Conservation (phyloP, 2,329 filamentous ascomycete genomes). For the Hypoxylon sp. region DNA sequence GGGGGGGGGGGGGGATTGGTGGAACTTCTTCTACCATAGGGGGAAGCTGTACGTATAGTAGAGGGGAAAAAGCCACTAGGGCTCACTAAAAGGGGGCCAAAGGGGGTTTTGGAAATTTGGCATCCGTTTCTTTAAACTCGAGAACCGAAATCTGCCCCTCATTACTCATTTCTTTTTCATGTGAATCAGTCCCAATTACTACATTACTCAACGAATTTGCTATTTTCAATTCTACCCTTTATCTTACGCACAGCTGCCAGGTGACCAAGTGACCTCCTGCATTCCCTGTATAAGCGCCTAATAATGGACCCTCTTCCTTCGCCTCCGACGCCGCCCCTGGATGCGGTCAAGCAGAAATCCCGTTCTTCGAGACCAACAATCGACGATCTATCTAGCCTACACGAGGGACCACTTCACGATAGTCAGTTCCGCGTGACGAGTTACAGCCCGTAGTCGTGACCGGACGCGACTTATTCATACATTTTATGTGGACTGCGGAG, state of each 20-base stretch:
- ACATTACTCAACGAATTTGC: slow-evolving; percentile 21
- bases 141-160: slow-evolving; percentile 24
- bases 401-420: slow-evolving; percentile 43
- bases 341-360: slow-evolving; percentile 39
- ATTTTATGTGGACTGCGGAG: slow-evolving; percentile 34
- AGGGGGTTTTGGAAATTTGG: slow-evolving; percentile 38
- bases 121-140: slow-evolving; percentile 31
- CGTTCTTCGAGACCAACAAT: slow-evolving; percentile 33
- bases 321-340: slow-evolving; percentile 38
- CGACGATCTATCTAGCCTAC: slow-evolving; percentile 35
- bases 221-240: slow-evolving; percentile 24
- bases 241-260: slow-evolving; percentile 40
- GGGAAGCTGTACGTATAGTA: slow-evolving; percentile 27
- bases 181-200: slow-evolving; percentile 25
- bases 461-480: slow-evolving; percentile 33
- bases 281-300: slow-evolving; percentile 42
- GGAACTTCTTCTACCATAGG: slow-evolving; percentile 31
- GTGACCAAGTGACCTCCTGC: slow-evolving; percentile 33
- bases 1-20: too few species aligned
- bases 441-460: slow-evolving; percentile 28
- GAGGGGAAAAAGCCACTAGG: slow-evolving; percentile 12
- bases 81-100: slow-evolving; percentile 11
- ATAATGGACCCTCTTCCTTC: slow-evolving; percentile 22
- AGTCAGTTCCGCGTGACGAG: slow-evolving; percentile 32
- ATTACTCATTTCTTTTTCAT: slow-evolving; percentile 39